These are phyloP conservation scores for Eucalyptus cladocalyx DNA, from an alignment of 345 rosid genomes.

Conservation along the genomic window DNA sequence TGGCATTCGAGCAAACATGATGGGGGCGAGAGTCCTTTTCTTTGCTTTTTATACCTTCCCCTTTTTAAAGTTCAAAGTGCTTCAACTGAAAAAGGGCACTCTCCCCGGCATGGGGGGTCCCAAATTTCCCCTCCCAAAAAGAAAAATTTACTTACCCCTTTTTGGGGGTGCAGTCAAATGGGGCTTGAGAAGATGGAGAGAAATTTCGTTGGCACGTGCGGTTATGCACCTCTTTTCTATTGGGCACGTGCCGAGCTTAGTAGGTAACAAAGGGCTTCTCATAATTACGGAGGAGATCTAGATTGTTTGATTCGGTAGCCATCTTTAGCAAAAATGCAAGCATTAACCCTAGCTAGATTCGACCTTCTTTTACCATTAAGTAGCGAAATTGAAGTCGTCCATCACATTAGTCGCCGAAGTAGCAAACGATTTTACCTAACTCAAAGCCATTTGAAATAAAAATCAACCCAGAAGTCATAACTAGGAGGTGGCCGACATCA, in stretches of 20 bases:
- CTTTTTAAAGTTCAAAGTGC: not conserved
- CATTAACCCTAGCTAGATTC: not conserved
- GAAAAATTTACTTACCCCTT: not conserved
- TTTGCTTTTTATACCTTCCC: not conserved
- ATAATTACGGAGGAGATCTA: not conserved
- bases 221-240: not conserved
- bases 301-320: not conserved
- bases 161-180: not conserved
- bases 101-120: not conserved
- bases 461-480: not conserved
- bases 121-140: not conserved
- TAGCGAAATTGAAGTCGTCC: accelerated
- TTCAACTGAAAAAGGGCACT: not conserved
- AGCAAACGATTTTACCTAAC: not conserved
- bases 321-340: not conserved
- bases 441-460: not conserved
- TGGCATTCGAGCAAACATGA: not conserved
- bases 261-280: not conserved
- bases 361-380: not conserved
- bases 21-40: not conserved
- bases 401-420: not conserved
- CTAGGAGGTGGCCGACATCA: not conserved
- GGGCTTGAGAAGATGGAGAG: not conserved
- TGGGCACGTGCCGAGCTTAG: not conserved
- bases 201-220: not conserved